Evolutionary conservation across 2,329 filamentous ascomycete species (phyloP).

Genomic region (Fusarium sp.): DNA sequence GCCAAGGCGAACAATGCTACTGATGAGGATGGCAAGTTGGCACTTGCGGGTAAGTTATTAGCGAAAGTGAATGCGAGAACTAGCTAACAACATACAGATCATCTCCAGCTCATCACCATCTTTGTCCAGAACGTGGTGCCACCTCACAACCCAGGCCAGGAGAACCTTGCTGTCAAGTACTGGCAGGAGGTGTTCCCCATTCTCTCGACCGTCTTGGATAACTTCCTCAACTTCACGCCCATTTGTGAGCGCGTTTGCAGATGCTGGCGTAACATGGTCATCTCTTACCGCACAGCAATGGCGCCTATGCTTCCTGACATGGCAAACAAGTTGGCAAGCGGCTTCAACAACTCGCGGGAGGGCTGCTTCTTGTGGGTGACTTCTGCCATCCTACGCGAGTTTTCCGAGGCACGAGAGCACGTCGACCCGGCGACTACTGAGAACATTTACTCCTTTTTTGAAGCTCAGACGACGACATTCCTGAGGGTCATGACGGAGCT

Average conservation of each 20-base stretch:
- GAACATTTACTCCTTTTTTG: constrained; percentile 92
- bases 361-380: constrained; percentile 99
- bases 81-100: constrained; percentile 64
- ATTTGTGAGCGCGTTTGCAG: constrained; percentile 93
- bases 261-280: constrained; percentile 96
- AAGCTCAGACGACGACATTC: constrained; percentile 89
- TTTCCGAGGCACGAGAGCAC: constrained; percentile 86
- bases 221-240: constrained; percentile 83
- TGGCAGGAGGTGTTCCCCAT: constrained; percentile 94
- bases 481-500: constrained; percentile 88
- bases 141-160: constrained; percentile 71
- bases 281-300: constrained; percentile 91
- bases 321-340: constrained; percentile 85
- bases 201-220: constrained; percentile 83
- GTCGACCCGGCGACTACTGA: constrained; percentile 83
- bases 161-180: constrained; percentile 93
- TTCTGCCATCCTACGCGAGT: constrained; percentile 91
- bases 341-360: constrained; percentile 85
- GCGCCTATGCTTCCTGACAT: constrained; percentile 82
- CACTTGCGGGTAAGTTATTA: constrained; percentile 74
- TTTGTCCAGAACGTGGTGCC: constrained; percentile 83
- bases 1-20: constrained; percentile 83
- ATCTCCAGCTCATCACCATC: constrained; percentile 88
- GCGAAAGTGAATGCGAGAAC: not conserved
- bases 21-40: constrained; percentile 82